phyloP scores from a whole-genome alignment of 169 alveolate genomes.

The Plasmodium inui region DNA sequence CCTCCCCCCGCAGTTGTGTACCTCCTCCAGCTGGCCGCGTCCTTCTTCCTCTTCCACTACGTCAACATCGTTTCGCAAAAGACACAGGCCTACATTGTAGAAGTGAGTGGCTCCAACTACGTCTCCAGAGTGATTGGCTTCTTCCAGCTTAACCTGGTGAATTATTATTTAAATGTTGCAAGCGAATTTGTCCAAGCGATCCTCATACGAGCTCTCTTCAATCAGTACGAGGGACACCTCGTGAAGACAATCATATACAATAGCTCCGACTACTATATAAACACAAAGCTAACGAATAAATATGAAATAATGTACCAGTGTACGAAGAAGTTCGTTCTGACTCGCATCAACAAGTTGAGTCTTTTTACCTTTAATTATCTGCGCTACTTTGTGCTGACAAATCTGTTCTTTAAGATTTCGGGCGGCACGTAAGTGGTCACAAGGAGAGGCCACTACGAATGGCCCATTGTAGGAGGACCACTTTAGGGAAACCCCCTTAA shows the following conservation, averaged over 20 bases:
- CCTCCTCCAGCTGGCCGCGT: constrained; percentile 8
- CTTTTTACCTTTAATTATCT: constrained; percentile 48
- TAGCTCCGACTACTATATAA: constrained; percentile 30
- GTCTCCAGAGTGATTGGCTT: constrained; percentile 33
- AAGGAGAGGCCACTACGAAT: background rate
- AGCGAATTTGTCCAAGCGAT: constrained; percentile 26
- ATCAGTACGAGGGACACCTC: background rate
- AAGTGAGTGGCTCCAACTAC: constrained; percentile 47
- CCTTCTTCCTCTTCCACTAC: constrained; percentile 50
- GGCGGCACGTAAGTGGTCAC: constrained; percentile 58
- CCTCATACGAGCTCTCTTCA: constrained; percentile 24
- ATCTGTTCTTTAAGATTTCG: constrained; percentile 25
- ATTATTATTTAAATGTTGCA: constrained; percentile 30
- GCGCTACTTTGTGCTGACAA: constrained; percentile 52
- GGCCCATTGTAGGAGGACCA: background rate
- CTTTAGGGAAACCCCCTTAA: no score
- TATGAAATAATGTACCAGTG: constrained; percentile 49
- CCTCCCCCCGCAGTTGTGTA: constrained; percentile 11
- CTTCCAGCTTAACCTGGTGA: constrained; percentile 41
- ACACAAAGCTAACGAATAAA: constrained; percentile 13
- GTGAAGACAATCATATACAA: constrained; percentile 23
- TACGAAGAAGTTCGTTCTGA: constrained; percentile 26
- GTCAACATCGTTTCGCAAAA: constrained; percentile 49
- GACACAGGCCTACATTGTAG: constrained; percentile 21
- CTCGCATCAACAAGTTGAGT: constrained; percentile 34